Evolutionary conservation across 2,329 filamentous ascomycete species (phyloP).

Genomic region (Pyrenophora graminea): DNA sequence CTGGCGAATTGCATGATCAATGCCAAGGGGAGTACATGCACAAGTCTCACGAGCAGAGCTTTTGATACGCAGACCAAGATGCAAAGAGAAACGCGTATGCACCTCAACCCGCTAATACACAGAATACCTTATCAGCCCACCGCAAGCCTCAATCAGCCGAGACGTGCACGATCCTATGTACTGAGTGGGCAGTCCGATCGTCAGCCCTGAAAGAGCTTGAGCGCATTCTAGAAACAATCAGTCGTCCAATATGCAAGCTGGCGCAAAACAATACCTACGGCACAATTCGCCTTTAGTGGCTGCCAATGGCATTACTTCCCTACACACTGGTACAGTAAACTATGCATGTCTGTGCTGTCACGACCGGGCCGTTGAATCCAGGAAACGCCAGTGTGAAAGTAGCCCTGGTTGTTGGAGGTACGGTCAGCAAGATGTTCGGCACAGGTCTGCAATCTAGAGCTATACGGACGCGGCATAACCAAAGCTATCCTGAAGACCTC

Average conservation of each 20-base stretch:
- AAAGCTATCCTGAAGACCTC: not conserved
- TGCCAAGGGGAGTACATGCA: not conserved
- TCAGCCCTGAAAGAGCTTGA: too few relatives aligned
- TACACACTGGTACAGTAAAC: not conserved
- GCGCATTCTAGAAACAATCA: too few relatives aligned
- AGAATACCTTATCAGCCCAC: not conserved
- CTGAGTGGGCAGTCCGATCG: too few relatives aligned
- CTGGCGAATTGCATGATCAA: too few relatives aligned
- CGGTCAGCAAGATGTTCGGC: too few relatives aligned
- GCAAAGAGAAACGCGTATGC: not conserved
- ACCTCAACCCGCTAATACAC: not conserved
- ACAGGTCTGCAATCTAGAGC: not conserved
- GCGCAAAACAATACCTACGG: not conserved
- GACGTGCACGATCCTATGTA: not conserved
- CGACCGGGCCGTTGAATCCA: too few relatives aligned
- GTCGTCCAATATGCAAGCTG: too few relatives aligned
- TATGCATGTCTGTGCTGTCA: too few relatives aligned
- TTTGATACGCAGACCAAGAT: not conserved
- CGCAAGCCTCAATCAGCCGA: not conserved
- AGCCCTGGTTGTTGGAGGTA: too few relatives aligned
- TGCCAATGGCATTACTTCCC: not conserved
- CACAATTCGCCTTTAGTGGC: not conserved
- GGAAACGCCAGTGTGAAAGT: too few relatives aligned
- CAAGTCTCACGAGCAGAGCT: not conserved
- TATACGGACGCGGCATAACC: not conserved